Evolutionary conservation across 2,329 filamentous ascomycete species (phyloP).

Genomic region (Alternaria incomplexa): DNA sequence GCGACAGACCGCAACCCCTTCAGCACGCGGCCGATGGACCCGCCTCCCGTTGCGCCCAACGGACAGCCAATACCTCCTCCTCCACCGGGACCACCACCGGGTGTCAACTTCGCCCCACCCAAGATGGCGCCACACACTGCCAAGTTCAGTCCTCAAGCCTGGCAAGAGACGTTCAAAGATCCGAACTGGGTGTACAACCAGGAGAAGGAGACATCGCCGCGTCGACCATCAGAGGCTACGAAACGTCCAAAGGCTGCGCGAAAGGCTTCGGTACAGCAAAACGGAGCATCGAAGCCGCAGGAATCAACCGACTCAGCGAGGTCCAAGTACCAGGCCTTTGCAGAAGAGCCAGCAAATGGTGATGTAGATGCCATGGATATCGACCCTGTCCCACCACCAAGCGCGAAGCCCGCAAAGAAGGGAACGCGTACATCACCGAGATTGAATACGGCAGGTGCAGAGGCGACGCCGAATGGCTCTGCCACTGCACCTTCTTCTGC

Average conservation of each 20-base stretch:
- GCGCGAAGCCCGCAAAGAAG: slow-evolving; percentile 13
- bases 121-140: slow-evolving; percentile 32
- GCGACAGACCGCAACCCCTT: slow-evolving; percentile 24
- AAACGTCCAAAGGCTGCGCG: slow-evolving; percentile 38
- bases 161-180: slow-evolving; percentile 54
- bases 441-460: slow-evolving; percentile 6
- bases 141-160: slow-evolving; percentile 52
- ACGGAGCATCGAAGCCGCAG: slow-evolving; percentile 37
- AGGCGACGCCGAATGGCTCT: slow-evolving; percentile 22
- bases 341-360: slow-evolving; percentile 32
- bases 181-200: slow-evolving; percentile 47
- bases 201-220: slow-evolving; percentile 39
- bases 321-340: slow-evolving; percentile 41
- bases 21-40: slow-evolving; percentile 25
- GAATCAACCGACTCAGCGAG: slow-evolving; percentile 33
- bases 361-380: slow-evolving; percentile 57
- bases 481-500: slow-evolving; percentile 21
- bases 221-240: slow-evolving; percentile 33
- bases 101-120: slow-evolving; percentile 29
- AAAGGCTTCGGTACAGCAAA: slow-evolving; percentile 41
- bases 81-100: slow-evolving; percentile 37
- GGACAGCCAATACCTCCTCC: slow-evolving; percentile 37
- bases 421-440: slow-evolving; percentile 8
- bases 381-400: slow-evolving; percentile 45
- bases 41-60: slow-evolving; percentile 27